Evolutionary conservation across 2,329 filamentous ascomycete genomes (phyloP).

Genomic region (Pestalotiopsis fici): DNA sequence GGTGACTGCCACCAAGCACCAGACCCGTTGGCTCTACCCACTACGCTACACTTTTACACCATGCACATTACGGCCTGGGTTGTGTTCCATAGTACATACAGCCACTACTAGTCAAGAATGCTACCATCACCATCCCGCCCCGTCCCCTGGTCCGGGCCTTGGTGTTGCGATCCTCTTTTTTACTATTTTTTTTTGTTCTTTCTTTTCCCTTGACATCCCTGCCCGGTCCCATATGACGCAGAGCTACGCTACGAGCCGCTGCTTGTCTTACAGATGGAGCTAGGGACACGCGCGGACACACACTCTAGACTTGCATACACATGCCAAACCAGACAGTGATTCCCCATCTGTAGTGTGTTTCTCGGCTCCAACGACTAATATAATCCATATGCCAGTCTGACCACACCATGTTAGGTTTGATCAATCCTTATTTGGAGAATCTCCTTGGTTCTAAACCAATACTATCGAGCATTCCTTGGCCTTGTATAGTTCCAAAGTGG

Average conservation of each 20-base stretch:
- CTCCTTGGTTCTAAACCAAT: constrained; percentile 23
- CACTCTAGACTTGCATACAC: constrained; percentile 32
- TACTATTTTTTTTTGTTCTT: constrained; percentile 19
- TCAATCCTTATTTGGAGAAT: constrained; percentile 27
- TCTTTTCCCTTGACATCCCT: constrained; percentile 31
- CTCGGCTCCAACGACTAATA: constrained; percentile 37
- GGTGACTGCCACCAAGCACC: constrained; percentile 26
- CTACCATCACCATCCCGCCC: constrained; percentile 13
- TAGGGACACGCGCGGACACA: constrained; percentile 28
- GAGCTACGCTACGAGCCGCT: constrained; percentile 30
- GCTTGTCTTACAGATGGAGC: constrained; percentile 31
- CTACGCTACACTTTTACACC: neutral
- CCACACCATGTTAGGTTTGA: constrained; percentile 28
- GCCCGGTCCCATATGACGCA: constrained; percentile 36
- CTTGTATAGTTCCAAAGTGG: constrained; percentile 8
- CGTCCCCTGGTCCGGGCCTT: constrained; percentile 17
- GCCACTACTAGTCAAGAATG: constrained; percentile 5
- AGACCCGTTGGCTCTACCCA: neutral
- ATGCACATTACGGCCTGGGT: neutral
- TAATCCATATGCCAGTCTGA: constrained; percentile 31
- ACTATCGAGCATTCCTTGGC: constrained; percentile 27
- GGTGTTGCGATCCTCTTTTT: constrained; percentile 29
- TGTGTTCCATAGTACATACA: neutral
- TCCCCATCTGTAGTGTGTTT: constrained; percentile 28
- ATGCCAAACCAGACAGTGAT: constrained; percentile 36